Evolutionary conservation across 306 rosid species (phyloP).

Genomic region (Abrus precatorius): DNA sequence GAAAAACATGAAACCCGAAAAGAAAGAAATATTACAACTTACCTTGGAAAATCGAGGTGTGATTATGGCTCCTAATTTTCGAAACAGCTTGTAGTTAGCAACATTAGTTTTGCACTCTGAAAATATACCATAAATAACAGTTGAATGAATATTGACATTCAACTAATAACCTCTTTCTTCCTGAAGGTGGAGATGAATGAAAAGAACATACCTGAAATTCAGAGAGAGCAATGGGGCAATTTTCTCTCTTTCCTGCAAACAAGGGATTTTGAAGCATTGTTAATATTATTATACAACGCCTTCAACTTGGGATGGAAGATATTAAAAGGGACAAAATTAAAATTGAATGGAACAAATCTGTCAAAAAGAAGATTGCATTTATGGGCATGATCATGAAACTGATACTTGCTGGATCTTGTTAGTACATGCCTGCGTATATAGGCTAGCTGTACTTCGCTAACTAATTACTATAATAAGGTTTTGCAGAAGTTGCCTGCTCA

Average conservation of each 20-base stretch:
- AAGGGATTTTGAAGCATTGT: neutral
- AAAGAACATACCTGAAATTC: conserved; percentile 29
- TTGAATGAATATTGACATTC: neutral
- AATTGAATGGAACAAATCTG: conserved; percentile 9
- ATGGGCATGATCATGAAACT: conserved; percentile 10
- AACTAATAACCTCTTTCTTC: neutral
- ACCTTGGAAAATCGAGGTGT: conserved; percentile 3
- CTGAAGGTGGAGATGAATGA: neutral
- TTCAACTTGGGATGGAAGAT: conserved; percentile 7
- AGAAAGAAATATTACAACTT: neutral
- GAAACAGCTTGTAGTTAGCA: neutral
- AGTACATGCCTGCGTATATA: neutral
- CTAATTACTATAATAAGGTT: conserved; percentile 7
- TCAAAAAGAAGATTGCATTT: neutral
- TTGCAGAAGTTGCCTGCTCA: neutral
- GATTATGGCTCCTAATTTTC: neutral
- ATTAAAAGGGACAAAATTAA: conserved; percentile 21
- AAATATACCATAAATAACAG: neutral
- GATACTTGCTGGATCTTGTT: neutral
- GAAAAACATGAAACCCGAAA: neutral
- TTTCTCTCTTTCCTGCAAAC: neutral
- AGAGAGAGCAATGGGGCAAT: neutral
- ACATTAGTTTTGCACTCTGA: neutral
- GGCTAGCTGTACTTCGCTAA: neutral
- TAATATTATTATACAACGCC: no score